Conservation (phyloP, 108 stramenopile genomes). For the Chaetoceros muelleri region DNA sequence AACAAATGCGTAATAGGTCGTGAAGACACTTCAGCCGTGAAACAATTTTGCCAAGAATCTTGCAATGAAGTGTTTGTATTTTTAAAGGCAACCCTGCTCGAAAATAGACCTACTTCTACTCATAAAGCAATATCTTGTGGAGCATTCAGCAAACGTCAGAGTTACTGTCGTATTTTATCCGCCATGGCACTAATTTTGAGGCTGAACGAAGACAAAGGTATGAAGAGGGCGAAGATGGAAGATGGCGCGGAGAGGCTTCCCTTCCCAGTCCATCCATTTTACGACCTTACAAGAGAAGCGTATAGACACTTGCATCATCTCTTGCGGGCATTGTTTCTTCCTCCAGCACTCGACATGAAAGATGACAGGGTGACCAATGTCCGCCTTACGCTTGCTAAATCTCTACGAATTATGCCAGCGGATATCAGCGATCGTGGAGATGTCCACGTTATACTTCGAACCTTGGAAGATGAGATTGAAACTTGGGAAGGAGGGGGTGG, state of each 20-base stretch:
- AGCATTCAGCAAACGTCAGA: constrained; percentile 64
- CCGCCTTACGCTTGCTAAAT: constrained; percentile 57
- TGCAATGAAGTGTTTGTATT: constrained; percentile 47
- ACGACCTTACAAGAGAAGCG: constrained; percentile 39
- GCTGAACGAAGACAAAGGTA: constrained; percentile 33
- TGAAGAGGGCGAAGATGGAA: constrained; percentile 2
- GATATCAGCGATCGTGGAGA: constrained; percentile 34
- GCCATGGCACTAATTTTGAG: constrained; percentile 56
- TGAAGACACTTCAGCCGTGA: constrained; percentile 19
- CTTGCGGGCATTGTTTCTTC: constrained; percentile 45
- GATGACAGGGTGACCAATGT: constrained; percentile 74
- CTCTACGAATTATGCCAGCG: constrained; percentile 51
- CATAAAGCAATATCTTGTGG: constrained; percentile 20
- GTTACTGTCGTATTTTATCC: constrained; percentile 62
- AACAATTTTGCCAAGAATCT: constrained; percentile 16
- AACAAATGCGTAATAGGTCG: constrained; percentile 17
- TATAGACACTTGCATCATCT: constrained; percentile 45
- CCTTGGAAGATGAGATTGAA: constrained; percentile 63
- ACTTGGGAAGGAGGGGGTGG: constrained; percentile 52
- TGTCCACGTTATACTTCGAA: constrained; percentile 41
- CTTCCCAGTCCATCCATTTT: constrained; percentile 29
- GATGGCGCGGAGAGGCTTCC: constrained; percentile 5
- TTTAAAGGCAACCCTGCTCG: constrained; percentile 54
- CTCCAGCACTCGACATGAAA: constrained; percentile 60
- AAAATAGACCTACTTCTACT: constrained; percentile 8